A percentile compares a stretch with the other conserved stretches of the same genome.
These are phyloP conservation scores for Lepidium aucheri DNA, from an alignment of 345 rosid species.

Conservation along the genomic window DNA sequence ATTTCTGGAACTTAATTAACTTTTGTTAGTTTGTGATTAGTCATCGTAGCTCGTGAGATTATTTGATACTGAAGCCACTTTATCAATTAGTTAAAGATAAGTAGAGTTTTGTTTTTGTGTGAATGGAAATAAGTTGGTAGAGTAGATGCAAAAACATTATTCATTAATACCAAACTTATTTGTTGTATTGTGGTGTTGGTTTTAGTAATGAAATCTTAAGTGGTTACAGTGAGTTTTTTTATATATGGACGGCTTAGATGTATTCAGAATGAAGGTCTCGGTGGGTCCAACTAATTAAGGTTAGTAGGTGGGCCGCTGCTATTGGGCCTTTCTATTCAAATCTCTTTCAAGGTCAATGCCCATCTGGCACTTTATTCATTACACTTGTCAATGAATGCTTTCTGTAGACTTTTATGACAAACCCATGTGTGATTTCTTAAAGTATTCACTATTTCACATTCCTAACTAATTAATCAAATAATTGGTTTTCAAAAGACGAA, in stretches of 20 bases:
- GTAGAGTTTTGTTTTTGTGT: constrained; percentile 7
- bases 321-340: background rate
- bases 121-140: constrained; percentile 6
- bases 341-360: constrained; percentile 13
- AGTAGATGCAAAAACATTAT: constrained; percentile 20
- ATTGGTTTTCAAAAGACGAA: no score
- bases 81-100: background rate
- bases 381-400: background rate
- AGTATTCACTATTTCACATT: background rate
- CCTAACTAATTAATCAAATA: background rate
- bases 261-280: background rate
- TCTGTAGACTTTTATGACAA: background rate
- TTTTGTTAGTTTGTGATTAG: background rate
- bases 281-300: constrained; percentile 15
- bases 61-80: background rate
- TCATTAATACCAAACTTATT: constrained; percentile 16
- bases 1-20: background rate
- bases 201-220: constrained; percentile 20
- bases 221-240: background rate
- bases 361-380: background rate
- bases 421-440: background rate
- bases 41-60: background rate
- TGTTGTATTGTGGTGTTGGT: constrained; percentile 14
- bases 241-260: constrained; percentile 22
- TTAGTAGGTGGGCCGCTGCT: constrained; percentile 23